Evolutionary conservation across 257 asterid genomes (phyloP), one percentile per base, ranked within the genome.

Genomic region (Capsicum pubescens): DNA sequence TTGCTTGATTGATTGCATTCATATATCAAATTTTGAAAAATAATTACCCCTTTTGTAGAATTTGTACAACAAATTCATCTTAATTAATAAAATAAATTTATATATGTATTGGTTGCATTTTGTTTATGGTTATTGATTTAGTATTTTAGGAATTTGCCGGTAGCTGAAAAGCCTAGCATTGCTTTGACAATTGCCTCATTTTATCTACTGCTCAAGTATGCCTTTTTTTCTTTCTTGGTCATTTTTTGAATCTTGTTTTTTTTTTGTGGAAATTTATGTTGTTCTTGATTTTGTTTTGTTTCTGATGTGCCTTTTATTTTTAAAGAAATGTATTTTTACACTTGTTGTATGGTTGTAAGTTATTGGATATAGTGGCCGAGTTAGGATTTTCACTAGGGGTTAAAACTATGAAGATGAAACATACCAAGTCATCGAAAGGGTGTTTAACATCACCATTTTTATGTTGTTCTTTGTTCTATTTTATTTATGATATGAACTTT

Each of bases 141-240:
- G 58, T 46, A 71, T 71, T n/a, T 71, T 3, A 58, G 72, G 79
- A 48, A 71, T 64, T 83, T 69, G 85, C 90, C 92, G 98, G 98
- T 93, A 7, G 98, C 98, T 9, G 98, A 95, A 89, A 95, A 95
- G 90, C 98, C 98, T 54, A 95, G 98, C 87, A 95, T 95, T 85
- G 98, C 98, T 83, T 91, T 92, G 10, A 90, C 98, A 81, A 91
- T 95, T 82, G 98, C 98, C 74, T 79, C 98, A 52, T 87, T 71
- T 91, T 95, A 80, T 92, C 98, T 59, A 89, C 90, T 80, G 98
- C 94, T 74, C 94, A 95, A 85, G 98, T 92, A 91, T 81, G 92
- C 21, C 58, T 57, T 78, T 60, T 67, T 26, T 26, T 26, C 32
- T 26, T 44, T 59, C 59, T 3, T 42, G 81, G 61, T 26, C 32